These are phyloP conservation scores for Lactarius akahatsu DNA, from an alignment of 768 basidiomycete genomes.

Conservation along the genomic window DNA sequence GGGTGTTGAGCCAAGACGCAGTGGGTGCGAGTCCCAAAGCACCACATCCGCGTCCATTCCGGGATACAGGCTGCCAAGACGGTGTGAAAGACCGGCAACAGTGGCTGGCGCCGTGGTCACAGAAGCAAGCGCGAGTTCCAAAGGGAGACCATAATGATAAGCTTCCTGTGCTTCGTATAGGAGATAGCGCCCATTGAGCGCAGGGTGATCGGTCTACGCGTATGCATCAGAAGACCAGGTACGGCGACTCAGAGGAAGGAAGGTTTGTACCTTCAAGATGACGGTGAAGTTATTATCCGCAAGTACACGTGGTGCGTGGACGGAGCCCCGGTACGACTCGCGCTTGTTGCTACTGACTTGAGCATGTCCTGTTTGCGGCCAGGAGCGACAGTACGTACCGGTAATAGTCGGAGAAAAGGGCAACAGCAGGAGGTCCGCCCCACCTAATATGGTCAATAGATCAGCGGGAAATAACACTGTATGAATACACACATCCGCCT, in stretches of 20 bases:
- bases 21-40: constrained; percentile 74
- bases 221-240: not conserved
- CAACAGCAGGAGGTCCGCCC: constrained; percentile 72
- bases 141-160: constrained; percentile 74
- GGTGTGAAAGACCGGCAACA: constrained; percentile 72
- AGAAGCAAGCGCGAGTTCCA: constrained; percentile 65
- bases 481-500: constrained; percentile 56
- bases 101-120: constrained; percentile 74
- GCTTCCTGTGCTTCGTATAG: constrained; percentile 85
- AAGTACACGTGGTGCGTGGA: constrained; percentile 76
- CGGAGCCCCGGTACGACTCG: constrained; percentile 78
- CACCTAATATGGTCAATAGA: constrained; percentile 33
- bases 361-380: not conserved
- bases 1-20: constrained; percentile 73
- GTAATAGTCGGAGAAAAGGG: constrained; percentile 66
- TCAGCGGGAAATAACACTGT: constrained; percentile 1
- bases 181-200: constrained; percentile 68
- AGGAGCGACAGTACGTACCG: constrained; percentile 32
- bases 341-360: constrained; percentile 55
- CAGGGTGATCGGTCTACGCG: constrained; percentile 63
- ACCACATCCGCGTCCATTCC: constrained; percentile 60
- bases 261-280: constrained; percentile 62
- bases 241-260: not conserved
- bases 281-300: constrained; percentile 65
- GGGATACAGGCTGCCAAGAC: constrained; percentile 62